Conservation (phyloP, 2,329 filamentous ascomycete species). For the Fusarium acutatum region DNA sequence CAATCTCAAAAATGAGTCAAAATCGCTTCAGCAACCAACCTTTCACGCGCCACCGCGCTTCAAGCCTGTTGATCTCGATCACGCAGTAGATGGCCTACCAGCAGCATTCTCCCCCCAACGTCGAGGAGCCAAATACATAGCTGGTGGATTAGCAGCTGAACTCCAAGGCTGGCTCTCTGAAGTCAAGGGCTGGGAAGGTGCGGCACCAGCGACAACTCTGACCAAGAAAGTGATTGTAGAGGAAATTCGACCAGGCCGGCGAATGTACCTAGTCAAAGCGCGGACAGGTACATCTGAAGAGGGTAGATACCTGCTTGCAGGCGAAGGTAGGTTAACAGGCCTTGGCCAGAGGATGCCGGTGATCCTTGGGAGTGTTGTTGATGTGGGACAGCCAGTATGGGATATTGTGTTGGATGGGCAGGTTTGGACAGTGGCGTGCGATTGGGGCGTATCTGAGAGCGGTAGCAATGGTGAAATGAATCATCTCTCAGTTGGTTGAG, state of each 20-base stretch:
- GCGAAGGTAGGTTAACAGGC: conserved; percentile 50
- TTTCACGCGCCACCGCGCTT: conserved; percentile 53
- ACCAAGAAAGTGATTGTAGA: conserved; percentile 43
- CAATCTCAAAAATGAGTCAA: conserved; percentile 24
- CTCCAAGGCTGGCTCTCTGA: conserved; percentile 54
- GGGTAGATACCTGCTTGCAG: conserved; percentile 48
- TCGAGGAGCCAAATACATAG: conserved; percentile 47
- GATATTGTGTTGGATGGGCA: conserved; percentile 47
- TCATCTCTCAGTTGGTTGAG: neutral
- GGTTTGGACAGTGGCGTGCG: conserved; percentile 50
- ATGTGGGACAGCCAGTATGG: conserved; percentile 50
- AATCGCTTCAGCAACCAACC: conserved; percentile 46
- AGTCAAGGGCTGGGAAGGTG: conserved; percentile 47
- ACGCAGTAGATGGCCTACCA: conserved; percentile 34
- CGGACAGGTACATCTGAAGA: neutral
- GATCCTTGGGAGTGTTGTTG: conserved; percentile 43
- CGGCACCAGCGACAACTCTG: conserved; percentile 12
- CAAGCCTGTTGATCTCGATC: conserved; percentile 44
- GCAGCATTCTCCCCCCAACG: conserved; percentile 49
- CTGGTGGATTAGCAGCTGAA: conserved; percentile 50
- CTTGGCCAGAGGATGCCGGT: conserved; percentile 44
- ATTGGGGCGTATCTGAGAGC: conserved; percentile 45
- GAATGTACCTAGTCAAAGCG: conserved; percentile 48
- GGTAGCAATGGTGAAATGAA: neutral
- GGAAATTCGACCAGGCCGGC: conserved; percentile 43